Conservation (phyloP, 2,329 filamentous ascomycete species). For the Monosporascus sp. region DNA sequence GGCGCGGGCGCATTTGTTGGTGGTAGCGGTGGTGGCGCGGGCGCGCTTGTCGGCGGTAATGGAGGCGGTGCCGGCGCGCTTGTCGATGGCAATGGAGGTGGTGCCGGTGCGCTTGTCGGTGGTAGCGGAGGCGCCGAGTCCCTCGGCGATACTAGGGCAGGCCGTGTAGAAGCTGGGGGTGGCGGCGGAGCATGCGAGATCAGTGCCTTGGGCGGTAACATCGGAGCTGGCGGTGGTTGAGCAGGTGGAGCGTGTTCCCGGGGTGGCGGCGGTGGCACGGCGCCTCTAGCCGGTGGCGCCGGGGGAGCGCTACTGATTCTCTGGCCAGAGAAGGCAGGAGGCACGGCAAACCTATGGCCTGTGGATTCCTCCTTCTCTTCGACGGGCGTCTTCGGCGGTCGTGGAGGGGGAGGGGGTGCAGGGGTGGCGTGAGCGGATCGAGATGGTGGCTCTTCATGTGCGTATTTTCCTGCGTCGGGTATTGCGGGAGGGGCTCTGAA, state of each 20-base stretch:
- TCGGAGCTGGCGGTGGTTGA: conserved; percentile 24
- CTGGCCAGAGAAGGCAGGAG: conserved; percentile 71
- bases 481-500: conserved; percentile 86
- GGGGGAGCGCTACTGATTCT: conserved; percentile 57
- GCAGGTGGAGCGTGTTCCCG: conserved; percentile 35
- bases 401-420: conserved; percentile 62
- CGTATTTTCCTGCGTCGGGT: conserved; percentile 84
- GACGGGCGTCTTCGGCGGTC: conserved; percentile 65
- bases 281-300: conserved; percentile 66
- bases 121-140: conserved; percentile 34
- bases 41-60: conserved; percentile 47
- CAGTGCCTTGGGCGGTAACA: conserved; percentile 37
- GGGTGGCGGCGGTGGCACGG: conserved; percentile 68
- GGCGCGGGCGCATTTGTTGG: conserved; percentile 13
- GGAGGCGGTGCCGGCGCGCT: conserved; percentile 47
- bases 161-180: conserved; percentile 29
- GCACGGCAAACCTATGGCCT: conserved; percentile 63
- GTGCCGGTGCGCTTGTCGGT: conserved; percentile 27
- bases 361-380: conserved; percentile 56
- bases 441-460: conserved; percentile 47
- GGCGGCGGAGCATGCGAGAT: conserved; percentile 26
- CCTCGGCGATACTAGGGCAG: conserved; percentile 61
- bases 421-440: conserved; percentile 40
- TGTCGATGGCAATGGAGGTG: conserved; percentile 27
- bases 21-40: conserved; percentile 31